Percentiles rank a stretch among this genome's conserved stretches.
Evolutionary conservation across 768 basidiomycete genomes (phyloP).

Genomic region (Scleroderma bovista): DNA sequence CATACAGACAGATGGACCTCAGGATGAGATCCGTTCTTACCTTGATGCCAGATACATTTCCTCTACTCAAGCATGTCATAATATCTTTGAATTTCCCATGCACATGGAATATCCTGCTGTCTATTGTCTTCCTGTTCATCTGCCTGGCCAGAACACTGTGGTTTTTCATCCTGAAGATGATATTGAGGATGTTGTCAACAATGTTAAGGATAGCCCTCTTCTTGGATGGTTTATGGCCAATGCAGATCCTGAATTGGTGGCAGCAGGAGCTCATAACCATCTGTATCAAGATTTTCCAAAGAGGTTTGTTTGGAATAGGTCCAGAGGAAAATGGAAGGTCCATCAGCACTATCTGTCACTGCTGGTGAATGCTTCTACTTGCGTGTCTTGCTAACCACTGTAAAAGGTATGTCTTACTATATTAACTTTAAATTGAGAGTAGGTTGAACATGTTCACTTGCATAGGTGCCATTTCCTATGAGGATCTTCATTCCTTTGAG

Average conservation of each 20-base stretch:
- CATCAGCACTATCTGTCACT: slow-evolving; percentile 11
- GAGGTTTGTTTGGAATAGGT: slow-evolving; percentile 19
- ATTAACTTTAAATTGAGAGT: slow-evolving; percentile 29
- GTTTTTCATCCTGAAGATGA: slow-evolving; percentile 28
- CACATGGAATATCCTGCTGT: slow-evolving; percentile 34
- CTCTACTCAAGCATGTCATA: slow-evolving; percentile 16
- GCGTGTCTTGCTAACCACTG: slow-evolving; percentile 31
- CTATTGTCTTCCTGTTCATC: slow-evolving; percentile 38
- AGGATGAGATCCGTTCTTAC: slow-evolving; percentile 6
- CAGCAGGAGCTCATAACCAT: slow-evolving; percentile 1
- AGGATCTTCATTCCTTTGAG: slow-evolving; percentile 23
- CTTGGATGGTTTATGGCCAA: too few relatives aligned
- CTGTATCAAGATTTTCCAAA: slow-evolving; percentile 33
- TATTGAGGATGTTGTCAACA: too few relatives aligned
- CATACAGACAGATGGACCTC: slow-evolving; percentile 16
- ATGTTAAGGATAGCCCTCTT: too few relatives aligned
- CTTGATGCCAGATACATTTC: too few relatives aligned
- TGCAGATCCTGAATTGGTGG: too few relatives aligned
- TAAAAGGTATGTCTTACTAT: slow-evolving; percentile 34
- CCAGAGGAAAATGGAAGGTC: not conserved
- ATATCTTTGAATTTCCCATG: slow-evolving; percentile 27
- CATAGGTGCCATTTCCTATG: slow-evolving; percentile 16
- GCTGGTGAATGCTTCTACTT: slow-evolving; percentile 38
- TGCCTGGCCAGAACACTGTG: slow-evolving; percentile 33
- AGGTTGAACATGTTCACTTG: not conserved